phyloP scores from a whole-genome alignment of 371 early-diverging fungal species.

The Blakeslea trispora region DNA sequence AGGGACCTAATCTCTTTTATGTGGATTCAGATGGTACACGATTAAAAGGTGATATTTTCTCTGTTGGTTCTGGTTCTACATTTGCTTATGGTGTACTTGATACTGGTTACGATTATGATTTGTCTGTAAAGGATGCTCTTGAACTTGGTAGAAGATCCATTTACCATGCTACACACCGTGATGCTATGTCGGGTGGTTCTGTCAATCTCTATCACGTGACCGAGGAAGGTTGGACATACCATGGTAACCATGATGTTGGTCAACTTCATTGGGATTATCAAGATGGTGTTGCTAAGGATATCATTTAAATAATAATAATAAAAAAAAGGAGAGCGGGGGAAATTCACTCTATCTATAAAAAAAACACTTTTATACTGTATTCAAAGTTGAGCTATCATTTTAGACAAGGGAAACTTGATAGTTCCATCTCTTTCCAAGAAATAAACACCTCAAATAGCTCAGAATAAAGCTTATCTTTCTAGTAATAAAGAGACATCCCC shows the following conservation, averaged over 20 bases:
- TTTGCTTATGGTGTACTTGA: slow-evolving; percentile 99
- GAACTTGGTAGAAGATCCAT: slow-evolving; percentile 97
- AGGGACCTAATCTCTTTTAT: slow-evolving; percentile 97
- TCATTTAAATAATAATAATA: slow-evolving; percentile 25
- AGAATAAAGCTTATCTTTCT: no score
- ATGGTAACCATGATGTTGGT: slow-evolving; percentile 85
- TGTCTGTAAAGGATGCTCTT: slow-evolving; percentile 92
- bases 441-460: no score
- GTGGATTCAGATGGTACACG: slow-evolving; percentile 98
- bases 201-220: slow-evolving; percentile 96
- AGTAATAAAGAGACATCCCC: no score
- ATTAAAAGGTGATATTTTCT: slow-evolving; percentile 92
- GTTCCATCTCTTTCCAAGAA: no score
- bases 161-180: slow-evolving; percentile 98
- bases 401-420: no score
- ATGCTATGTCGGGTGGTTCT: slow-evolving; percentile 98
- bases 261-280: slow-evolving; percentile 83
- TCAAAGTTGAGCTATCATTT: no score
- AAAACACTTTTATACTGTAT: no score
- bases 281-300: slow-evolving; percentile 46
- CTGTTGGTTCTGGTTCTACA: slow-evolving; percentile 98
- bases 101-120: slow-evolving; percentile 86
- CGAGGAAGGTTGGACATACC: slow-evolving; percentile 90
- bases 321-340: no score
- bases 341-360: no score